phyloP scores from a whole-genome alignment of 2,329 filamentous ascomycete species.

The Thielaviopsis cerberus region DNA sequence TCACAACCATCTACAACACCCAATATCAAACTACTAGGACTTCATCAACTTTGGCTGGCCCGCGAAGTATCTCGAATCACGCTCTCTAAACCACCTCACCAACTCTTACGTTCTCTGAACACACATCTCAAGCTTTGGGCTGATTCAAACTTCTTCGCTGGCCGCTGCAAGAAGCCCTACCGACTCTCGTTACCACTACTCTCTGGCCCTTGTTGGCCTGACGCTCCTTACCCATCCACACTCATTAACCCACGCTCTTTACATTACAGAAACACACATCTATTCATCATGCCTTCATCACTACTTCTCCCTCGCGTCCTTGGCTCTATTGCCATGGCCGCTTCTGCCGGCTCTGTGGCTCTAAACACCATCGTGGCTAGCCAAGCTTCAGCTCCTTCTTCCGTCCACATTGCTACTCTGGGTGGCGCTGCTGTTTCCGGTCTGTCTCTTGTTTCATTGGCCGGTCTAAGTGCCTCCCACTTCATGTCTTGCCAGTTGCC shows the following conservation, averaged over 20 bases:
- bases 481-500: not conserved
- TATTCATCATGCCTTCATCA: slow-evolving; percentile 3
- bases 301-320: slow-evolving; percentile 3
- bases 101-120: not conserved
- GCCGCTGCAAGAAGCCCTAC: not conserved
- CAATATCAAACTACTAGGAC: not conserved
- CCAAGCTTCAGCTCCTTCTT: slow-evolving; percentile 4
- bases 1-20: not conserved
- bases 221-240: not conserved
- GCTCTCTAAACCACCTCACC: not conserved
- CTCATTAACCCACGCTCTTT: not conserved
- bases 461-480: slow-evolving; percentile 4
- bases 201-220: not conserved
- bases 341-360: slow-evolving; percentile 4
- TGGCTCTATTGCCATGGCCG: slow-evolving; percentile 5
- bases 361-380: slow-evolving; percentile 6
- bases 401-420: slow-evolving; percentile 9
- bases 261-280: not conserved
- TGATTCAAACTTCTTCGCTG: not conserved
- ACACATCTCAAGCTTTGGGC: not conserved
- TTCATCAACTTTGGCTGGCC: not conserved
- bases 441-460: slow-evolving; percentile 2
- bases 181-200: not conserved
- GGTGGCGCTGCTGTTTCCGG: slow-evolving; percentile 6
- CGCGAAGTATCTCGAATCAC: not conserved